Evolutionary conservation across 1,284 basidiomycete genomes (phyloP), one percentile per base, ranked within the genome.

Genomic region (Boletus holoroseus): DNA sequence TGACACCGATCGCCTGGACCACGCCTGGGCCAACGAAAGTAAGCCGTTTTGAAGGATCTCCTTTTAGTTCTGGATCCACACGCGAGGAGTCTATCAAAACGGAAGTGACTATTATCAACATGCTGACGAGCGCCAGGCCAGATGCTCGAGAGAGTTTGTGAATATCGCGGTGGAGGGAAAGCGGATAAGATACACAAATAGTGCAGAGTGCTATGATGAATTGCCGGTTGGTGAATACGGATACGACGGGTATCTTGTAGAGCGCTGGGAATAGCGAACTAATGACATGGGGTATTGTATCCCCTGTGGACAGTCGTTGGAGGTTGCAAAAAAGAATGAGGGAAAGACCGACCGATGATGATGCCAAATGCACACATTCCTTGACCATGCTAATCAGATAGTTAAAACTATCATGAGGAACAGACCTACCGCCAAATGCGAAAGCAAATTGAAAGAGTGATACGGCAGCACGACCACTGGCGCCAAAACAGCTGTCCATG

Each of bases 401-500:
- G 44, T 24, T 22, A 38, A 34, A 35, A n/a, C 13, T 20, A 38
- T 41, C 43, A 39, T 41, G 30, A 35, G 16, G 53, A 57, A 22
- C 6, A 49, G 59, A 68, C 79, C 62, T 70, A 83, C 93, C 94
- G 62, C 95, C 95, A 59, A 96, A 97, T 2, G 95, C 95, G 63
- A 98, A 98, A 0, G 93, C 79, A 63, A 99, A 98, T 66, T 99
- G 96, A 68, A 99, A 99, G 69, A 98, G 88, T 0, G 94, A 96
- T 12, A 98, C 93, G 0, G 92, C 91, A 3, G 91, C 90, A 45
- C 91, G 81, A 27, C 94, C 94, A 50, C 82, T 84, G 5, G 81
- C 72, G 8, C 96, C 96, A 64, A 95, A 99, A 70, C 94, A 97
- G 51, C 88, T 88, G 63, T 91, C 77, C 93, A 98, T 96, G 56